These are phyloP conservation scores for Gnomoniopsis sp. DNA, from an alignment of 2,329 filamentous ascomycete species.

Conservation along the genomic window DNA sequence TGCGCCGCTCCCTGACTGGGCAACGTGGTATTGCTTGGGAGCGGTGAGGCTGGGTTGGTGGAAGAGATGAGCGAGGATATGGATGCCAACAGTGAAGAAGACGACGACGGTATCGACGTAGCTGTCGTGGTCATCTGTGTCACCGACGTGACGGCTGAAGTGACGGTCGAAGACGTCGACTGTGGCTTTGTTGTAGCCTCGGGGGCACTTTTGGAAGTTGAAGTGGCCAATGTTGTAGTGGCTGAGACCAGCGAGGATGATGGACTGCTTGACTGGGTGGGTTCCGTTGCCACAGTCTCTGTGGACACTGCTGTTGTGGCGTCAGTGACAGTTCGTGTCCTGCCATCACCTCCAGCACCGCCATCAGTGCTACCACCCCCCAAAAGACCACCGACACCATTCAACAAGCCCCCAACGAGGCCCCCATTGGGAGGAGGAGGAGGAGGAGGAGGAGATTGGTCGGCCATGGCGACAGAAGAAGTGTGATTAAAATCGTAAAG, in stretches of 20 bases:
- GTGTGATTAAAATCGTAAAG: not conserved
- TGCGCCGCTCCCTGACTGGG: not conserved
- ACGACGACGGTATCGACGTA: not conserved
- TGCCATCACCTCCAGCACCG: no score
- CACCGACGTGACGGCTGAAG: not conserved
- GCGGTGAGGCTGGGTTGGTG: conserved; percentile 2
- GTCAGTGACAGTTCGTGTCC: not conserved
- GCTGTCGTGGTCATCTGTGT: not conserved
- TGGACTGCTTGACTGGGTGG: not conserved
- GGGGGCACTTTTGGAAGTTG: not conserved
- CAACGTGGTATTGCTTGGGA: not conserved
- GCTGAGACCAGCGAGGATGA: not conserved
- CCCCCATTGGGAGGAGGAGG: not conserved
- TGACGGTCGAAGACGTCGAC: not conserved
- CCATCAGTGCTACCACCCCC: conserved; percentile 1
- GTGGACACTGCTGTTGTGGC: not conserved
- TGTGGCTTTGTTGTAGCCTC: not conserved
- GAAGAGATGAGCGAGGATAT: conserved; percentile 13
- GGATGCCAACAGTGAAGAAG: conserved; percentile 10
- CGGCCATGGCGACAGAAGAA: not conserved
- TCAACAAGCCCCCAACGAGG: no score
- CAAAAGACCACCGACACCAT: conserved; percentile 5
- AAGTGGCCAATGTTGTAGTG: not conserved
- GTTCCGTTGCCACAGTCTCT: not conserved
- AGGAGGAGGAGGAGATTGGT: not conserved